Percentiles rank a stretch among this genome's conserved stretches.
Evolutionary conservation across 768 basidiomycete species (phyloP).

Genomic region (Lyophyllum decastes): DNA sequence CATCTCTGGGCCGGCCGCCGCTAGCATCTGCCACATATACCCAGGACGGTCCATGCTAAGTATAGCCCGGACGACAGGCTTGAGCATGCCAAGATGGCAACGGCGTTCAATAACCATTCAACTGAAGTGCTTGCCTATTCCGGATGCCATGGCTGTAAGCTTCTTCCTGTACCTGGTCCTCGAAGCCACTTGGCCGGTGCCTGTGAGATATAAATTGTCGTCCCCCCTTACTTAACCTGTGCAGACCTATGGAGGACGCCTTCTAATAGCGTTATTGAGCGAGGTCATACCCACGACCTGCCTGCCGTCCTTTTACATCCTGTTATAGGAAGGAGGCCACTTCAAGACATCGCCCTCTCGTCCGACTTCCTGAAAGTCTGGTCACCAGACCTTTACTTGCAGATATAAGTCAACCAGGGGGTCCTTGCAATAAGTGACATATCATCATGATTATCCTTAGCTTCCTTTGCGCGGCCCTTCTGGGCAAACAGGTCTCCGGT

Average conservation of each 20-base stretch:
- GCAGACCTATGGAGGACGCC: background rate
- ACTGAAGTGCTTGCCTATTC: background rate
- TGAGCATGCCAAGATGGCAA: background rate
- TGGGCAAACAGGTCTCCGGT: slow-evolving; percentile 5
- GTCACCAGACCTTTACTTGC: background rate
- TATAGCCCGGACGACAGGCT: background rate
- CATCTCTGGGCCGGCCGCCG: background rate
- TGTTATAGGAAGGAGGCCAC: background rate
- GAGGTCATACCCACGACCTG: slow-evolving; percentile 3
- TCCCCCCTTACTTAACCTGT: background rate
- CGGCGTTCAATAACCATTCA: background rate
- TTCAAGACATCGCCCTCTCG: background rate
- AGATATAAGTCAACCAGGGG: slow-evolving; percentile 3
- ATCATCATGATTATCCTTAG: background rate
- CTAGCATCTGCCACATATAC: background rate
- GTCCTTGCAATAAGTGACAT: background rate
- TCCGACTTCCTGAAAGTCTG: background rate
- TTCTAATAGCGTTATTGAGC: background rate
- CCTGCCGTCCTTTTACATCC: background rate
- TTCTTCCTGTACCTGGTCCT: background rate
- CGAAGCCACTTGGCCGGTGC: background rate
- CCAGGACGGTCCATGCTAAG: background rate
- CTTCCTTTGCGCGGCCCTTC: slow-evolving; percentile 5
- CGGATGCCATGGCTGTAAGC: background rate
- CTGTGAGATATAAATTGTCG: background rate